Evolutionary conservation across 177 flowering plant species (phyloP).

Genomic region (Tripterygium wilfordii): DNA sequence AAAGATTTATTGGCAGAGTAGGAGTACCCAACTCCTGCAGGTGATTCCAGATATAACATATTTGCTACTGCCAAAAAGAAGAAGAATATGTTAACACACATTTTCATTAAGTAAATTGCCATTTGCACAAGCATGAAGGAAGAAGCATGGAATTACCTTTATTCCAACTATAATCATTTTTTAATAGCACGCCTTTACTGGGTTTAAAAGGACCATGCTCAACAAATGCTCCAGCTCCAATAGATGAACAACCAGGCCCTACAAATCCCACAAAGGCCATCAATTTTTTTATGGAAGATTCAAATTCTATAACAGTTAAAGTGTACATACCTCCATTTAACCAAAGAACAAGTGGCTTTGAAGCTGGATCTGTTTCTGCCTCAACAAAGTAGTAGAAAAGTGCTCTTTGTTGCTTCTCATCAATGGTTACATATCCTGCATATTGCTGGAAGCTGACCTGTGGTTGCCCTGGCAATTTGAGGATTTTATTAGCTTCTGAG

Average conservation of each 20-base stretch:
- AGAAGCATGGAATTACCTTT: too few relatives aligned
- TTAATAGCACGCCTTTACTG: constrained; percentile 13
- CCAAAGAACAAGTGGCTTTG: constrained; percentile 22
- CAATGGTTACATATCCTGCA: constrained; percentile 25
- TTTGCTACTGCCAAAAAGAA: constrained; percentile 4
- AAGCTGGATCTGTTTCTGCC: constrained; percentile 8
- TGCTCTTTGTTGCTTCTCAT: constrained; percentile 12
- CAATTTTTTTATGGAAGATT: too few relatives aligned
- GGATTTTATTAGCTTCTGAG: constrained; percentile 19
- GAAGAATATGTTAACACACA: not conserved
- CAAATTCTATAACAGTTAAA: too few relatives aligned
- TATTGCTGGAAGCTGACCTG: constrained; percentile 17
- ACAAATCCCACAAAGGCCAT: constrained; percentile 1
- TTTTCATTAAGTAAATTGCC: not conserved
- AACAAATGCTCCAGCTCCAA: constrained; percentile 32
- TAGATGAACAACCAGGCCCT: constrained; percentile 45
- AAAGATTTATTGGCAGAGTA: constrained; percentile 19
- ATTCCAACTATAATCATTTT: constrained; percentile 6
- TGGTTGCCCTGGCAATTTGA: constrained; percentile 31
- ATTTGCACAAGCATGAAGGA: too few relatives aligned
- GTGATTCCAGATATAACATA: constrained; percentile 20
- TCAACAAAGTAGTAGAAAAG: constrained; percentile 28
- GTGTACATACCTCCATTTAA: constrained; percentile 17
- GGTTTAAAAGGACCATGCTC: constrained; percentile 40
- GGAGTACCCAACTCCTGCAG: constrained; percentile 42